Evolutionary conservation across 1,284 basidiomycete genomes (phyloP).

Genomic region (Ceratobasidium sp.): DNA sequence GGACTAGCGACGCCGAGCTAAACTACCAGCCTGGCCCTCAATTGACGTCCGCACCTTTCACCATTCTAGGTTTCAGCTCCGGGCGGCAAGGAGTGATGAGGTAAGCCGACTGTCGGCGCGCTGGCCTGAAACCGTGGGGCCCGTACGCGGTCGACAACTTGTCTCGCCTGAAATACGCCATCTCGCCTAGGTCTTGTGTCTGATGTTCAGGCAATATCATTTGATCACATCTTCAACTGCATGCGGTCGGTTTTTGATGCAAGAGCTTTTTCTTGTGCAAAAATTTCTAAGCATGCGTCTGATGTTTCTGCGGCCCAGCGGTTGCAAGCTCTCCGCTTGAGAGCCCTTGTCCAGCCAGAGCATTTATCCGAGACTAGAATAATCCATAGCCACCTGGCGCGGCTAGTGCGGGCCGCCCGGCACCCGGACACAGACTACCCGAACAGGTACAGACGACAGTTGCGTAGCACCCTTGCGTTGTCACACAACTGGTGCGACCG

Average conservation of each 20-base stretch:
- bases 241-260: slow-evolving; percentile 9
- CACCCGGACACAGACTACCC: slow-evolving; percentile 9
- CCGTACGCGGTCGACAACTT: slow-evolving; percentile 2
- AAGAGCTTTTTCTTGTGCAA: background rate
- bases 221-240: slow-evolving; percentile 14
- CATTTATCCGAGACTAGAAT: background rate
- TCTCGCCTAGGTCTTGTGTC: slow-evolving; percentile 6
- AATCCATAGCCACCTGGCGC: slow-evolving; percentile 12
- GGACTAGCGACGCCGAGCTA: slow-evolving; percentile 4
- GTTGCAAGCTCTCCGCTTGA: background rate
- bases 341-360: background rate
- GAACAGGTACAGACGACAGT: background rate
- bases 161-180: slow-evolving; percentile 24
- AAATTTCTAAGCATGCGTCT: background rate
- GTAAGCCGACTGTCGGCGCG: background rate
- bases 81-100: background rate
- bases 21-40: slow-evolving; percentile 8
- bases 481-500: background rate
- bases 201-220: slow-evolving; percentile 6
- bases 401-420: slow-evolving; percentile 5
- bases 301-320: background rate
- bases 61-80: slow-evolving; percentile 30
- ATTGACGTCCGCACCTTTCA: slow-evolving; percentile 8
- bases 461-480: background rate
- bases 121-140: slow-evolving; percentile 11